phyloP scores from a whole-genome alignment of 495 filamentous ascomycete species.

The Xylaria cubensis region DNA sequence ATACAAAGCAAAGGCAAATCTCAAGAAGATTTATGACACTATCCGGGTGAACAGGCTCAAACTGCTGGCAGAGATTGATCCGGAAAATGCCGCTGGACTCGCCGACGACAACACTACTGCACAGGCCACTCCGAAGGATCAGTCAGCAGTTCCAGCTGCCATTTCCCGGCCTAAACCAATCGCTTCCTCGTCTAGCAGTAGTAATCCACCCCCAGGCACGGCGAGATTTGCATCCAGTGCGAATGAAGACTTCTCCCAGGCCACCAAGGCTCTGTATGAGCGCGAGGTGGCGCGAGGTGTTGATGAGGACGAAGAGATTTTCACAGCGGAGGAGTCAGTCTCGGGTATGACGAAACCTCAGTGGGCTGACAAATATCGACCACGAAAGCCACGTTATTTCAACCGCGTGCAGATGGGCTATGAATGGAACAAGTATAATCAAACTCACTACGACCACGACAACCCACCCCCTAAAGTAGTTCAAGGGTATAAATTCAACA shows the following conservation, averaged over 20 bases:
- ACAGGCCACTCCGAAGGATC: constrained; percentile 31
- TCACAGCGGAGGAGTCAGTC: constrained; percentile 87
- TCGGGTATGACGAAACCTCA: constrained; percentile 66
- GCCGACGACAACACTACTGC: constrained; percentile 40
- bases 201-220: constrained; percentile 61
- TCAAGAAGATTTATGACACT: constrained; percentile 79
- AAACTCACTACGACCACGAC: constrained; percentile 99
- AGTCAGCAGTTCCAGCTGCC: constrained; percentile 34
- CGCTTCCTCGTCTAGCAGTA: constrained; percentile 30
- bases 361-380: constrained; percentile 91
- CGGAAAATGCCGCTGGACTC: constrained; percentile 68
- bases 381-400: constrained; percentile 95
- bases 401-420: constrained; percentile 99
- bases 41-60: constrained; percentile 78
- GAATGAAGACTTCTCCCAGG: constrained; percentile 89
- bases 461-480: constrained; percentile 98
- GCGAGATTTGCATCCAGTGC: constrained; percentile 76
- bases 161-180: constrained; percentile 27
- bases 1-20: constrained; percentile 89
- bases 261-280: constrained; percentile 90
- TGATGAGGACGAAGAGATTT: constrained; percentile 94
- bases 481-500: constrained; percentile 99
- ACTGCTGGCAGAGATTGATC: constrained; percentile 69
- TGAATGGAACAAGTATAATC: constrained; percentile 99
- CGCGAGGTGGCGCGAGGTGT: constrained; percentile 92